A percentile compares a stretch with the other conserved stretches of the same genome.
Conservation (phyloP, 225 moss, liverwort and hornwort genomes). For the Polytrichum commune region DNA sequence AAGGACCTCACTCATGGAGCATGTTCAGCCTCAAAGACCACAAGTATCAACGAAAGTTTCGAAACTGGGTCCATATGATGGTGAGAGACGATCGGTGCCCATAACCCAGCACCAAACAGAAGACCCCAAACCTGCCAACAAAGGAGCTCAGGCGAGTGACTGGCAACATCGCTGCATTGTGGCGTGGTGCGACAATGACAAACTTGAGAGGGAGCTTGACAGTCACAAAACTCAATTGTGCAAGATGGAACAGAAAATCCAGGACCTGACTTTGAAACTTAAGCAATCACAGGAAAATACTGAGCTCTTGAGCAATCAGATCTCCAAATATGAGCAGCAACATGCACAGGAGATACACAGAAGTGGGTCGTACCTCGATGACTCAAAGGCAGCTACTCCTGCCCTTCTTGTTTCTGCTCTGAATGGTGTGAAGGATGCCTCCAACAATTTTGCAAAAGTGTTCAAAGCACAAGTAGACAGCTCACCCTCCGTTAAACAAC, state of each 20-base stretch:
- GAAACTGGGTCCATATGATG: too few species aligned
- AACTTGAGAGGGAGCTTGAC: too few species aligned
- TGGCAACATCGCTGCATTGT: rapidly evolving
- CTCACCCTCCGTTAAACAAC: background rate
- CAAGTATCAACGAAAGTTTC: too few species aligned
- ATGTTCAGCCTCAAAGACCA: too few species aligned
- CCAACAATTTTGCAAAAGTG: constrained; percentile 22
- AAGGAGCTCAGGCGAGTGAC: too few species aligned
- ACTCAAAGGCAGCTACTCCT: constrained; percentile 29
- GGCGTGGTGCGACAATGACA: too few species aligned
- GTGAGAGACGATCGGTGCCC: too few species aligned
- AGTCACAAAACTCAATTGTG: background rate
- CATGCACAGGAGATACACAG: constrained; percentile 9
- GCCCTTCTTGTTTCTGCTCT: constrained; percentile 22
- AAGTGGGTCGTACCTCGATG: constrained; percentile 27
- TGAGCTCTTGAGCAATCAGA: constrained; percentile 6
- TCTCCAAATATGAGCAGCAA: constrained; percentile 14
- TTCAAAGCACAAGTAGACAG: constrained; percentile 1
- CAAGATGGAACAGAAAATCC: background rate
- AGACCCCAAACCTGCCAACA: too few species aligned
- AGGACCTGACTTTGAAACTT: background rate
- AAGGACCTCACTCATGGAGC: too few species aligned
- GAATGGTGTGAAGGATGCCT: constrained; percentile 25
- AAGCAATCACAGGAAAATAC: background rate
- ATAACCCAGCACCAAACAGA: too few species aligned